phyloP scores from a whole-genome alignment of 2,329 filamentous ascomycete species.

The Colletotrichum sp. region DNA sequence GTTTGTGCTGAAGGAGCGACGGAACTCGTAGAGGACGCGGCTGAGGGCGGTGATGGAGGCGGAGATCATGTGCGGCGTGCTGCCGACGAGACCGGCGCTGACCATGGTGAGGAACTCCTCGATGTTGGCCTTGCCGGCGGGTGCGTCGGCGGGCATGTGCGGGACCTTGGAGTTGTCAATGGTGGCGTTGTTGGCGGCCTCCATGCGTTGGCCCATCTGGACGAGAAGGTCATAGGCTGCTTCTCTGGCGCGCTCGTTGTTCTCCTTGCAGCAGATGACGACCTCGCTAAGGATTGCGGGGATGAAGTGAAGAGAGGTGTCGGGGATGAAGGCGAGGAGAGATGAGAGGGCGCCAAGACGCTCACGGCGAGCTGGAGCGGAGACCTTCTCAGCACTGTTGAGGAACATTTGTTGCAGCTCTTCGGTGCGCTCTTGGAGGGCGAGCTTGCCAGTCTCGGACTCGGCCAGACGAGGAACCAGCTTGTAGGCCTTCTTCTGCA shows the following conservation, averaged over 20 bases:
- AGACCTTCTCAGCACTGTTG: constrained; percentile 81
- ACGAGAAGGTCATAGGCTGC: constrained; percentile 91
- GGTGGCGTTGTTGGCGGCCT: constrained; percentile 65
- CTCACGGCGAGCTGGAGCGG: constrained; percentile 85
- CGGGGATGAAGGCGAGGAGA: constrained; percentile 79
- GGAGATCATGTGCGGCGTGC: constrained; percentile 95
- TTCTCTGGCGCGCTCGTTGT: constrained; percentile 92
- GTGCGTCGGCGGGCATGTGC: constrained; percentile 83
- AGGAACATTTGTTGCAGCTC: constrained; percentile 87
- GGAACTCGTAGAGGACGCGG: constrained; percentile 92
- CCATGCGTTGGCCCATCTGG: constrained; percentile 84
- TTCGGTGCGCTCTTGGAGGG: constrained; percentile 74
- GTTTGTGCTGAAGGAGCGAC: constrained; percentile 68
- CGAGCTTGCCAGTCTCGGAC: constrained; percentile 77
- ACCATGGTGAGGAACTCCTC: constrained; percentile 99
- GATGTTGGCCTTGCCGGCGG: constrained; percentile 77
- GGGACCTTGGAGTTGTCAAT: constrained; percentile 88
- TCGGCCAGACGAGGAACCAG: constrained; percentile 89
- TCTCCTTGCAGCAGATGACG: constrained; percentile 95
- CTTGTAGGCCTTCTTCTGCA: constrained; percentile 99
- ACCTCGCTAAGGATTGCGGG: constrained; percentile 91
- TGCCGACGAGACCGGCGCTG: constrained; percentile 89
- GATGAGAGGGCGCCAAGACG: constrained; percentile 83
- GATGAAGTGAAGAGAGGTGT: constrained; percentile 87
- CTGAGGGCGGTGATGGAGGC: constrained; percentile 95